These are phyloP conservation scores for Quercus agrifolia DNA, from an alignment of 306 rosid genomes.

Conservation along the genomic window DNA sequence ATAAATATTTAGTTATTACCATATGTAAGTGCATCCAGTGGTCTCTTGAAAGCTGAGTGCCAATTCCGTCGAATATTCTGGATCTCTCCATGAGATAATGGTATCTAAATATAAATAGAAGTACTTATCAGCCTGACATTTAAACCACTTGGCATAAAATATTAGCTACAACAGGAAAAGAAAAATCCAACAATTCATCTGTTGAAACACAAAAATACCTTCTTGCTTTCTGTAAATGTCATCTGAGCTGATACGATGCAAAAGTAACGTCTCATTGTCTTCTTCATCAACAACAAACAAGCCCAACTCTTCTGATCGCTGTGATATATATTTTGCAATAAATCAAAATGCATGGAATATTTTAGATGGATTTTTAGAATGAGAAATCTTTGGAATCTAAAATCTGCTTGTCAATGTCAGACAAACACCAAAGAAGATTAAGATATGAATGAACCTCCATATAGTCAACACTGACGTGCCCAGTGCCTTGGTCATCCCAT, in stretches of 20 bases:
- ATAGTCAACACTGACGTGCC: slow-evolving; percentile 85
- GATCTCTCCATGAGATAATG: slow-evolving; percentile 97
- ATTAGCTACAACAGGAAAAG: background rate
- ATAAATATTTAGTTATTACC: slow-evolving; percentile 43
- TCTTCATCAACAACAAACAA: slow-evolving; percentile 85
- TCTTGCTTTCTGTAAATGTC: slow-evolving; percentile 97
- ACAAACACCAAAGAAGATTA: slow-evolving; percentile 17
- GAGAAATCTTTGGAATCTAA: background rate
- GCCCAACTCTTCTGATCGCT: slow-evolving; percentile 91
- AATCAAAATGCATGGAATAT: slow-evolving; percentile 8
- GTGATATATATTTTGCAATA: slow-evolving; percentile 31
- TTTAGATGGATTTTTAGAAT: background rate
- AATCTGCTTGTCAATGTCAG: background rate
- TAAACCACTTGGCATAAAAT: background rate
- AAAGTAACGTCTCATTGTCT: slow-evolving; percentile 77
- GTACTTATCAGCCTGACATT: background rate
- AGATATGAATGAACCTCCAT: slow-evolving; percentile 63
- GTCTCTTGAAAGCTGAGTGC: slow-evolving; percentile 98
- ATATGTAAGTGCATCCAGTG: slow-evolving; percentile 83
- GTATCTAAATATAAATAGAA: slow-evolving; percentile 50
- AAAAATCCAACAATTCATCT: background rate
- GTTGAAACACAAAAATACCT: slow-evolving; percentile 50
- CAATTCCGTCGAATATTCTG: slow-evolving; percentile 82
- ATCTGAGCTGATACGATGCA: slow-evolving; percentile 74
- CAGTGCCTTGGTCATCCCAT: slow-evolving; percentile 99